These are phyloP conservation scores for Jaapia argillacea DNA, from an alignment of 768 basidiomycete species.

Conservation along the genomic window DNA sequence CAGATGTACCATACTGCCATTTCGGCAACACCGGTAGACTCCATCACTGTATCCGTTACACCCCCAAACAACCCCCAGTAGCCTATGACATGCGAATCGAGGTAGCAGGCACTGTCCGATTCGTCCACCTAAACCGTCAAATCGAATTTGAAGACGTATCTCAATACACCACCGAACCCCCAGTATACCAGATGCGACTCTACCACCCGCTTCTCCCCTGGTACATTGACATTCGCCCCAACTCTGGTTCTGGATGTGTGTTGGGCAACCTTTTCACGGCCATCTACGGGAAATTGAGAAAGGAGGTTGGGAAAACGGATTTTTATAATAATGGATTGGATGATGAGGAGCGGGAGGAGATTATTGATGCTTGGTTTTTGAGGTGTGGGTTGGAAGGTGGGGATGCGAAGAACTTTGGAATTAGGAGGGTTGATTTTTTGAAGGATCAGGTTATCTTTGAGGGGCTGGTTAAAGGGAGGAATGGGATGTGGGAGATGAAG, in stretches of 20 bases:
- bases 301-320: conserved; percentile 38
- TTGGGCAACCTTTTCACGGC: conserved; percentile 43
- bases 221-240: conserved; percentile 49
- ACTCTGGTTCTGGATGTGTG: conserved; percentile 37
- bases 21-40: too few relatives aligned
- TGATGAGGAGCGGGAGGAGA: conserved; percentile 29
- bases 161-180: too few relatives aligned
- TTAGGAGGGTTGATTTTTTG: conserved; percentile 52
- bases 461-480: conserved; percentile 41
- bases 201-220: conserved; percentile 52
- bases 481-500: conserved; percentile 61
- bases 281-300: conserved; percentile 32
- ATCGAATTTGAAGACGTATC: too few relatives aligned
- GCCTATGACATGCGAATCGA: too few relatives aligned
- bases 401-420: conserved; percentile 29
- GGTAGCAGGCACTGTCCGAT: too few relatives aligned
- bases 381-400: conserved; percentile 30
- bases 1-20: too few relatives aligned
- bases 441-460: conserved; percentile 39
- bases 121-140: too few relatives aligned
- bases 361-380: conserved; percentile 33
- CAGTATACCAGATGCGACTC: conserved; percentile 39
- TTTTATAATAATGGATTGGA: conserved; percentile 51
- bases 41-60: too few relatives aligned
- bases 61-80: too few relatives aligned